Conservation (phyloP, 192 early-diverging fungal species). For the Umbelopsis sp. region DNA sequence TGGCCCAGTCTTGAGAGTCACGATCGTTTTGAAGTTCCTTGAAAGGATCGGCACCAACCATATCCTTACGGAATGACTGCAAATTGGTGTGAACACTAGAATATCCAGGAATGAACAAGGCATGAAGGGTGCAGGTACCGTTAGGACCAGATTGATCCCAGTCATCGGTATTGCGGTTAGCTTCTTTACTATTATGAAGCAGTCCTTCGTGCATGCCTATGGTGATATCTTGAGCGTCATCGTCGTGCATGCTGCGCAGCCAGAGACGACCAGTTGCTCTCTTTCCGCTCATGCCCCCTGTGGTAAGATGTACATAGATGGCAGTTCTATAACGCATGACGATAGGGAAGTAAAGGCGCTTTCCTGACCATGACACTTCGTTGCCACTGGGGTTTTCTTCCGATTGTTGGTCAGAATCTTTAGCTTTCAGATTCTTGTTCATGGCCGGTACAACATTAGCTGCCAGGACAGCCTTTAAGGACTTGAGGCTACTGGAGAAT, state of each 20-base stretch:
- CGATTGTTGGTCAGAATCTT: neutral
- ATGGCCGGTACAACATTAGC: conserved; percentile 30
- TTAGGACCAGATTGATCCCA: conserved; percentile 18
- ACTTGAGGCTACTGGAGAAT: neutral
- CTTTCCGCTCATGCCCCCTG: neutral
- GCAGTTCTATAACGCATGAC: conserved; percentile 29
- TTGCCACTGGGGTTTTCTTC: neutral
- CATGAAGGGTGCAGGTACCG: conserved; percentile 12
- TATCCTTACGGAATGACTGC: conserved; percentile 23
- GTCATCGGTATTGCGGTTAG: conserved; percentile 28
- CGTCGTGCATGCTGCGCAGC: conserved; percentile 22
- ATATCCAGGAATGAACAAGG: conserved; percentile 27
- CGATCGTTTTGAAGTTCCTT: conserved; percentile 15
- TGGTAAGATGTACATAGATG: conserved; percentile 19
- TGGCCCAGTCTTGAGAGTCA: conserved; percentile 26
- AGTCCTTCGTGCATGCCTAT: conserved; percentile 20
- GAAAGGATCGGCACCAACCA: conserved; percentile 34
- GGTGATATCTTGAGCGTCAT: conserved; percentile 23
- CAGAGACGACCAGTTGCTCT: conserved; percentile 24
- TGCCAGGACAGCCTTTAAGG: conserved; percentile 13
- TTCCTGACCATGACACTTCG: conserved; percentile 18
- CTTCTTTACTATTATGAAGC: conserved; percentile 25
- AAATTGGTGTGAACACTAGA: conserved; percentile 27
- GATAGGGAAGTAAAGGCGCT: conserved; percentile 28
- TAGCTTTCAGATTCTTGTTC: conserved; percentile 13